Evolutionary conservation across 176 grass and related monocot species (phyloP).

Genomic region (Calamus simplicifolius): DNA sequence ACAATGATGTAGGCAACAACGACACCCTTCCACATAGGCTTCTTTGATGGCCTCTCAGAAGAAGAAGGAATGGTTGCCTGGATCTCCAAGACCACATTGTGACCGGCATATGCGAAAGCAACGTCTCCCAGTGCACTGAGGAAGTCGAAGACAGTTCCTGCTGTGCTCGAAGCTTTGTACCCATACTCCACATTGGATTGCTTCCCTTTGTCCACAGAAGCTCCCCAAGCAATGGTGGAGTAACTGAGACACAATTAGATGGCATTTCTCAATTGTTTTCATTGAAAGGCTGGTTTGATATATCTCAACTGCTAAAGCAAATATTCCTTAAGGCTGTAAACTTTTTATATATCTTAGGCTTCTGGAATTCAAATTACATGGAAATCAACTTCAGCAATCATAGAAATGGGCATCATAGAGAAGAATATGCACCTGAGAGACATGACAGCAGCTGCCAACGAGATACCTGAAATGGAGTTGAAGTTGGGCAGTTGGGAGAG

Average conservation of each 20-base stretch:
- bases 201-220: slow-evolving; percentile 68
- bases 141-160: slow-evolving; percentile 70
- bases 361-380: too few relatives aligned
- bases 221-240: slow-evolving; percentile 87
- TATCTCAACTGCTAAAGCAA: too few relatives aligned
- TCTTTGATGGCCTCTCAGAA: slow-evolving; percentile 75
- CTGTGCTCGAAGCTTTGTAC: slow-evolving; percentile 18
- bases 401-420: too few relatives aligned
- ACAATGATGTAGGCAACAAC: slow-evolving; percentile 80
- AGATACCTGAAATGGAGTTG: slow-evolving; percentile 90
- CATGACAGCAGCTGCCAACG: slow-evolving; percentile 91
- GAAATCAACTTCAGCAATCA: too few relatives aligned
- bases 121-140: slow-evolving; percentile 58
- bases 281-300: too few relatives aligned
- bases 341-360: too few relatives aligned
- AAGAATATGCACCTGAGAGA: slow-evolving; percentile 45
- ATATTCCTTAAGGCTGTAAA: too few relatives aligned
- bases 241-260: slow-evolving; percentile 25
- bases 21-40: slow-evolving; percentile 94
- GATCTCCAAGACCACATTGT: slow-evolving; percentile 94
- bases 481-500: slow-evolving; percentile 85
- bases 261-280: too few relatives aligned
- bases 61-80: slow-evolving; percentile 86
- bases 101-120: slow-evolving; percentile 72
- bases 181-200: slow-evolving; percentile 37